phyloP scores from a whole-genome alignment of 345 rosid species.

The Citrus australasica region DNA sequence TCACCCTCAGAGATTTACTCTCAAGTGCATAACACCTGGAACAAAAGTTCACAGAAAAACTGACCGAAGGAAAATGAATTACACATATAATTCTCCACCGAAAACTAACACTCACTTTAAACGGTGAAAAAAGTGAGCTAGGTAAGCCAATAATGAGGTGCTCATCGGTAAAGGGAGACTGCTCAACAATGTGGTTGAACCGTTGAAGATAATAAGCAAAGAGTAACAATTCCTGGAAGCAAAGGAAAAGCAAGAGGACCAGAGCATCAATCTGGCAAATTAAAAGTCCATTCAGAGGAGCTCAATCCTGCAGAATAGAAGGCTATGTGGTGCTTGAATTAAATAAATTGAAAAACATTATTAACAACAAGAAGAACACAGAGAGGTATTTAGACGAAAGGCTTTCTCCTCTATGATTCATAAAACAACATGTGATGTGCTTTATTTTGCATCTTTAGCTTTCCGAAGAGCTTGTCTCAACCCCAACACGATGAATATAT shows the following conservation, averaged over 20 bases:
- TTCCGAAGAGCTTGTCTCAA: conserved; percentile 70
- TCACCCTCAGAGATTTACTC: neutral
- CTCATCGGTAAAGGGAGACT: neutral
- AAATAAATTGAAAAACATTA: neutral
- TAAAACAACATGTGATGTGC: conserved; percentile 18
- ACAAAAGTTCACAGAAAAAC: neutral
- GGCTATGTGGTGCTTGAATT: neutral
- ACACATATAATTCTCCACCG: neutral
- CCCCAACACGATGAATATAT: conserved; percentile 84
- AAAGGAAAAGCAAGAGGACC: neutral
- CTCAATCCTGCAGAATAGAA: neutral
- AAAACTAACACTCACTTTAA: neutral
- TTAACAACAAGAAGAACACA: neutral
- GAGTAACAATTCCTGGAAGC: neutral
- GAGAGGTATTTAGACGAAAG: conserved; percentile 28
- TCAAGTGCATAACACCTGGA: neutral
- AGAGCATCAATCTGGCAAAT: neutral
- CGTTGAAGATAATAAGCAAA: neutral
- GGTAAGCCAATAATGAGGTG: neutral
- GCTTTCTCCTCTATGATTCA: conserved; percentile 27
- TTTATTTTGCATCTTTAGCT: conserved; percentile 27
- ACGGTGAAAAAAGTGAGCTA: neutral
- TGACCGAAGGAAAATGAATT: neutral
- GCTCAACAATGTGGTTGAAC: neutral
- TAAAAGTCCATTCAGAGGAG: conserved; percentile 1